Evolutionary conservation across 108 stramenopile species (phyloP).

Genomic region (Nitzschia palea): DNA sequence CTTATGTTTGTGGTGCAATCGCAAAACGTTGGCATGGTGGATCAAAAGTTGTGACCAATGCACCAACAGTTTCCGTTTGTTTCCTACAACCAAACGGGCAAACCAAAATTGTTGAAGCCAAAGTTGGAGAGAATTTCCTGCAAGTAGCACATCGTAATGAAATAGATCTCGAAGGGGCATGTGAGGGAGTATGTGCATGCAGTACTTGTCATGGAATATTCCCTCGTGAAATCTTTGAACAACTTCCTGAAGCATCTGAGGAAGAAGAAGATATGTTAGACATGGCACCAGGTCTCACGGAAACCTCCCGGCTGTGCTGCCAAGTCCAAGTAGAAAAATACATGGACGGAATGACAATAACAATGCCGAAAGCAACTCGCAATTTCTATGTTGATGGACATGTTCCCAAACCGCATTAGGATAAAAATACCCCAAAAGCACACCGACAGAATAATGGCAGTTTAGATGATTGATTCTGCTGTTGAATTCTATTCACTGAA

Average conservation of each 20-base stretch:
- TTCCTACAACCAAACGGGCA: conserved; percentile 64
- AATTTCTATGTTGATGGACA: conserved; percentile 98
- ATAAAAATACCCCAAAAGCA: neutral
- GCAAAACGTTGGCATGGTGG: conserved; percentile 75
- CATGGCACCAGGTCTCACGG: conserved; percentile 95
- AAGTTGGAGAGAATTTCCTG: conserved; percentile 76
- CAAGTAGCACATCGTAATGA: conserved; percentile 83
- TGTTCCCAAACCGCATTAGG: conserved; percentile 93
- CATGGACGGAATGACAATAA: conserved; percentile 92
- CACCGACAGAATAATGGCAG: no score
- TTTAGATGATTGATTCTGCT: no score
- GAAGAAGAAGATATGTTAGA: conserved; percentile 99
- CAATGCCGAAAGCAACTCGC: conserved; percentile 90
- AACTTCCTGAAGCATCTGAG: conserved; percentile 62
- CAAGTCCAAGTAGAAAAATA: conserved; percentile 82
- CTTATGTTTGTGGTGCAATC: no score
- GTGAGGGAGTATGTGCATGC: conserved; percentile 97
- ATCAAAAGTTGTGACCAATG: conserved; percentile 39
- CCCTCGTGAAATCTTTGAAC: conserved; percentile 75
- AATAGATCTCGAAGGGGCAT: conserved; percentile 93
- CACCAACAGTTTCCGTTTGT: conserved; percentile 60
- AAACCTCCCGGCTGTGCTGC: conserved; percentile 94
- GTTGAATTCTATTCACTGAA: conserved; percentile 42
- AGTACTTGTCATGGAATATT: conserved; percentile 97
- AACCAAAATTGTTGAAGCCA: conserved; percentile 46